These are phyloP conservation scores for Fraxinus pennsylvanica DNA, from an alignment of 257 asterid species.

Conservation along the genomic window DNA sequence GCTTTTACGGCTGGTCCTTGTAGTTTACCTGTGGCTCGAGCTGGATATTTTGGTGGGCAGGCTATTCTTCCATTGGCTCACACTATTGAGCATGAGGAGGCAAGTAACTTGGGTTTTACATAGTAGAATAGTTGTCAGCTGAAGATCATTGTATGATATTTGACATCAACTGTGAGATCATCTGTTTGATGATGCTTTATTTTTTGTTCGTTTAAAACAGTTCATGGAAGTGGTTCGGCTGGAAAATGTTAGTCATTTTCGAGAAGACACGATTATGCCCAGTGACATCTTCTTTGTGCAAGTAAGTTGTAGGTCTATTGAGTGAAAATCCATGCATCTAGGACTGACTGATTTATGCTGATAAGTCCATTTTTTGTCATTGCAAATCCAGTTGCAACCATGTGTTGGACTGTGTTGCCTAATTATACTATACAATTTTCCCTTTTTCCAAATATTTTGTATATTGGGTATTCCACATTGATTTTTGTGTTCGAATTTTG, in stretches of 20 bases:
- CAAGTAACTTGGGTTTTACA: conserved; percentile 18
- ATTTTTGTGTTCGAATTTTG: too few species aligned
- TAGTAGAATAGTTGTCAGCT: background rate
- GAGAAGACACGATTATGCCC: conserved; percentile 76
- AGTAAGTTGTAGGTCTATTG: conserved; percentile 45
- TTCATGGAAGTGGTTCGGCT: conserved; percentile 97
- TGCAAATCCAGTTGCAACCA: too few species aligned
- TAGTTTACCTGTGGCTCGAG: conserved; percentile 66
- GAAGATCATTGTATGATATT: background rate
- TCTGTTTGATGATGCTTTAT: background rate
- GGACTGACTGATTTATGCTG: background rate
- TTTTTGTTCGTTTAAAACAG: conserved; percentile 39
- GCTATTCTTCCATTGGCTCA: conserved; percentile 95
- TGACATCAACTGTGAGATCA: background rate
- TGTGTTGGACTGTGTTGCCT: too few species aligned
- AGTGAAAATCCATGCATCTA: background rate
- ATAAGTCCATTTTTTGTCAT: too few species aligned
- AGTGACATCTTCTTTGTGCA: conserved; percentile 89
- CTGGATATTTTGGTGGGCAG: conserved; percentile 85
- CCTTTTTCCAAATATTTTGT: background rate
- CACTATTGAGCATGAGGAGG: conserved; percentile 98
- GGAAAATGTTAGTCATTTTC: conserved; percentile 74
- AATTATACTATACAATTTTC: background rate
- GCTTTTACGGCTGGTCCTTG: conserved; percentile 86
- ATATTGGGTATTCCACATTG: too few species aligned